Base-by-base conservation (phyloP, 176 grass and related monocot genomes). In the Elymus sibiricus region DNA sequence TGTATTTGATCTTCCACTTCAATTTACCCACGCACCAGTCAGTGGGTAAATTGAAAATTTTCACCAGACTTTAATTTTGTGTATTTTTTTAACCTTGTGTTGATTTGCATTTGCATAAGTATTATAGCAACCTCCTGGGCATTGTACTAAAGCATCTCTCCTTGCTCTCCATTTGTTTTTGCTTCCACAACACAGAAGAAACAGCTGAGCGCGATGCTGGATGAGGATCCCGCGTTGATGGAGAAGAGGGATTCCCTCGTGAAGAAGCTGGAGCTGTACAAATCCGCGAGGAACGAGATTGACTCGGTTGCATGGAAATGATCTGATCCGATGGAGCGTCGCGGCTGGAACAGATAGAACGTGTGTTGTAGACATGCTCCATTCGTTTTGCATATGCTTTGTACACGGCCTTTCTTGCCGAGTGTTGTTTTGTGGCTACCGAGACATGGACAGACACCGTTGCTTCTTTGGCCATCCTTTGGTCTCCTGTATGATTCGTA, bases 231-330 rank as follows among this genome's bases (percentile, higher is more conserved):
- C 12, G 76, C 84, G 88, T 81, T 99, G 79, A 99, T 99, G 97
- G 97, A 96, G 92, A 99, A 99, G 85, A 99, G 97, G 76, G 92
- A 97, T 61, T 25, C 83, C 17, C 90, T 99, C 40, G 97, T 95
- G 22, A 99, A 97, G 94, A 90, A 84, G 82, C 92, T 99, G 26
- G 97, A 96, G 90, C 92, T 99, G 7, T 99, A 99, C 82, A 99
- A 97, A 81, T 94, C 92, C 2, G 97, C 97, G 5, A 86, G 97
- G 80, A 91, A 93, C 65, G 97, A 99, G 80, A 99, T 99, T 2
- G 97, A 99, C 80, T 94, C 92, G 0, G 97, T 99, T 24, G 97
- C 90, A 7, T 99, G 97, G 97, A 97, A 99, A 93, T 99, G 85
- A 99, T 82, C 43, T 51, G 15, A 53, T 53, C 16, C 15, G 49